Percentiles rank a stretch among this genome's conserved stretches.
These are phyloP conservation scores for Elsinoe necatrix DNA, from an alignment of 2,329 filamentous ascomycete species.

Conservation along the genomic window DNA sequence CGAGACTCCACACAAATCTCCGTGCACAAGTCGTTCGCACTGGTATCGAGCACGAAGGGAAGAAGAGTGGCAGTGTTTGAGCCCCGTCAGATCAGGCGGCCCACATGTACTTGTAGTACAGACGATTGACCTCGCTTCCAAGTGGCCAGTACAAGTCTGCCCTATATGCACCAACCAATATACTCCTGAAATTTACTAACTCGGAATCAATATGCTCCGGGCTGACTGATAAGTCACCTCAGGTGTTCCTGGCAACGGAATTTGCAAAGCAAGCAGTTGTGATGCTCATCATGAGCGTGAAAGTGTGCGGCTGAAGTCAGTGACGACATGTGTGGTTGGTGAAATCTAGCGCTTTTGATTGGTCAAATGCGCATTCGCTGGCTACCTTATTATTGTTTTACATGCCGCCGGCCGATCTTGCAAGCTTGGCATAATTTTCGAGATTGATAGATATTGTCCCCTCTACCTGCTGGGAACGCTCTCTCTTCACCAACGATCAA, in stretches of 20 bases:
- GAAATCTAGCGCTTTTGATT: background rate
- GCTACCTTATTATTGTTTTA: too few relatives aligned
- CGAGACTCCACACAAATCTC: background rate
- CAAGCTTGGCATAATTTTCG: slow-evolving; percentile 2
- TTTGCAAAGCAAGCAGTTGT: background rate
- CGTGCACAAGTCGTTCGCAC: too few relatives aligned
- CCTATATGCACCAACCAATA: background rate
- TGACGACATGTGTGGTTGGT: background rate
- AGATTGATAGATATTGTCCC: background rate
- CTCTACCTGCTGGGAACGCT: background rate
- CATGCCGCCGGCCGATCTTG: background rate
- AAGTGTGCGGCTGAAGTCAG: background rate
- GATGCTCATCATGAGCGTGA: background rate
- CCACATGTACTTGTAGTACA: background rate
- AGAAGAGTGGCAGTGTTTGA: background rate
- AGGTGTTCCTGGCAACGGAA: background rate
- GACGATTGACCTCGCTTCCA: background rate
- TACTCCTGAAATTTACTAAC: background rate
- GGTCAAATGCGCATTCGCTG: background rate
- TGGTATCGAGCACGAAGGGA: background rate
- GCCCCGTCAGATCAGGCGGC: background rate
- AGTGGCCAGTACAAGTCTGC: background rate
- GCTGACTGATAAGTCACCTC: background rate
- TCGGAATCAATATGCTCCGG: too few relatives aligned
- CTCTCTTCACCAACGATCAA: slow-evolving; percentile 4